Conservation (phyloP, 441 rosid genomes). For the Kokia cookei region DNA sequence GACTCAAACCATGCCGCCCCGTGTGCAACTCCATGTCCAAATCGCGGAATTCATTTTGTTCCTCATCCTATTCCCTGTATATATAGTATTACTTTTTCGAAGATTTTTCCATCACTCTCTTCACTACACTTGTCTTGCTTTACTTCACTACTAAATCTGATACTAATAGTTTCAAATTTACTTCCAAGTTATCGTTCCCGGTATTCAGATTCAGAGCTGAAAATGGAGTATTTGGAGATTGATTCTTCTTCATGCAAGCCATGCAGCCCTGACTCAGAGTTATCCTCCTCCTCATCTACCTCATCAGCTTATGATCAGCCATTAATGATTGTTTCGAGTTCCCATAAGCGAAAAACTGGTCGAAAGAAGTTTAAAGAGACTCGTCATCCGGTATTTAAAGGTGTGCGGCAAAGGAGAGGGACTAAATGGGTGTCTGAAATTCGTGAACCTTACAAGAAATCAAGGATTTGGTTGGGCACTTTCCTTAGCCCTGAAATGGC, state of each 20-base stretch:
- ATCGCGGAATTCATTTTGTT: neutral
- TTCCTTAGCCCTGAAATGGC: constrained; percentile 32
- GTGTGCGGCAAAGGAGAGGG: constrained; percentile 21
- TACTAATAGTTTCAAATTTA: neutral
- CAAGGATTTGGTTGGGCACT: constrained; percentile 41
- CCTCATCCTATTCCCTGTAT: neutral
- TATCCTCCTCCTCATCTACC: neutral
- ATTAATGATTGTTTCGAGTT: neutral
- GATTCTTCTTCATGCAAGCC: constrained; percentile 4
- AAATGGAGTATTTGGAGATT: neutral
- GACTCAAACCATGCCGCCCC: neutral
- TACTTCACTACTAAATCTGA: neutral
- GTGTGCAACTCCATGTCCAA: neutral
- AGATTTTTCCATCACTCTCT: neutral
- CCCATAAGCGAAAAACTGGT: constrained; percentile 21
- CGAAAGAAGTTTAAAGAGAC: constrained; percentile 33
- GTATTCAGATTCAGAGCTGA: neutral
- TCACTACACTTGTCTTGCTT: neutral
- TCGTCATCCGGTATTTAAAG: constrained; percentile 27
- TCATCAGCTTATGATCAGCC: neutral
- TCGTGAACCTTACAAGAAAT: constrained; percentile 26
- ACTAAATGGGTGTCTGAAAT: constrained; percentile 37
- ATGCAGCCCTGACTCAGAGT: neutral
- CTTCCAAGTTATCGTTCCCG: neutral
- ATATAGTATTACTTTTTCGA: neutral